Percentiles rank a stretch among this genome's conserved stretches.
phyloP scores from a whole-genome alignment of 805 yeast species.

The fission yeast (Schizosaccharomyces pombe) region DNA sequence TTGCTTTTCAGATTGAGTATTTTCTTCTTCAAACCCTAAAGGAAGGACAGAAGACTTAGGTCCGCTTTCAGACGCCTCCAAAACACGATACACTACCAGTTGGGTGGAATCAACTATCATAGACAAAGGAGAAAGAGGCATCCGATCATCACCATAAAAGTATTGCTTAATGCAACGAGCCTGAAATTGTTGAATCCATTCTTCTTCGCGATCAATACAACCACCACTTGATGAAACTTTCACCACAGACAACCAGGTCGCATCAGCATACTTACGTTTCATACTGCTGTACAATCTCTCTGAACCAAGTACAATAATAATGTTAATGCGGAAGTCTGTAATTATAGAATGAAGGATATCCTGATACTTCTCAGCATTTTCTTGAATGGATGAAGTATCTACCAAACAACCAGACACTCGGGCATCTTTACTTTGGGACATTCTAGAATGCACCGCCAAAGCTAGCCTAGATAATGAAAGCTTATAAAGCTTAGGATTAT shows the following conservation, averaged over 20 bases:
- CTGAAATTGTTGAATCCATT: conserved; percentile 44
- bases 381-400: conserved; percentile 46
- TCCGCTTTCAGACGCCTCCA: conserved; percentile 1
- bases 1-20: conserved; percentile 11
- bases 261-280: conserved; percentile 20
- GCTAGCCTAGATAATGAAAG: conserved; percentile 27
- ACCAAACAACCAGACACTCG: conserved; percentile 31
- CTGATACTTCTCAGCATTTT: conserved; percentile 22
- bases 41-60: conserved; percentile 15
- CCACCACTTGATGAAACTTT: conserved; percentile 57
- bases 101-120: conserved; percentile 45
- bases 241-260: conserved; percentile 21
- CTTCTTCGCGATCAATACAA: conserved; percentile 48
- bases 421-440: conserved; percentile 24
- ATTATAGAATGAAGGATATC: conserved; percentile 31
- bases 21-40: conserved; percentile 13
- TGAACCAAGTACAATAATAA: conserved; percentile 49
- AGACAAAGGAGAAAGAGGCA: conserved; percentile 64
- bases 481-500: conserved; percentile 35
- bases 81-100: conserved; percentile 38
- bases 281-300: conserved; percentile 47
- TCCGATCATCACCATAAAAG: conserved; percentile 54
- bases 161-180: conserved; percentile 63
- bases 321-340: conserved; percentile 27
- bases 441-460: conserved; percentile 22